These are phyloP conservation scores for Austroboletus festivus DNA, from an alignment of 768 basidiomycete species.

Conservation along the genomic window DNA sequence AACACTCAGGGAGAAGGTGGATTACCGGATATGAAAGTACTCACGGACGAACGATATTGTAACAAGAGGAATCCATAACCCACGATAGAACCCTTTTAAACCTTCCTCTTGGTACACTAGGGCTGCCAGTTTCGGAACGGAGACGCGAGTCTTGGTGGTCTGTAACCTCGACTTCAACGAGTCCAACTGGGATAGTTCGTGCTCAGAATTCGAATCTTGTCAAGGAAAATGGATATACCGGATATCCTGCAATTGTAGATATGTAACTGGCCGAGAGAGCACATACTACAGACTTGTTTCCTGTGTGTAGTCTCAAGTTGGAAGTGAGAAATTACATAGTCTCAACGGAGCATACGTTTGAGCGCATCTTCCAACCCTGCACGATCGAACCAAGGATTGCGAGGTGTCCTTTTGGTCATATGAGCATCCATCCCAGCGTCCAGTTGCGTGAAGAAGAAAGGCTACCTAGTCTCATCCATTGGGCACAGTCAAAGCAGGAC, in stretches of 20 bases:
- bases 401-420: conserved; percentile 41
- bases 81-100: conserved; percentile 86
- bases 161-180: conserved; percentile 92
- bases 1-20: conserved; percentile 5
- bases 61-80: conserved; percentile 87
- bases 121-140: conserved; percentile 67
- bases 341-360: conserved; percentile 48
- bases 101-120: conserved; percentile 83
- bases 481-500: conserved; percentile 53
- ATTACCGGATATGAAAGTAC: conserved; percentile 34
- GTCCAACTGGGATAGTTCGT: conserved; percentile 60
- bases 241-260: conserved; percentile 91
- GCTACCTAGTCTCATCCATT: conserved; percentile 77
- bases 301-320: conserved; percentile 36
- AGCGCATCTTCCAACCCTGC: conserved; percentile 61
- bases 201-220: background rate
- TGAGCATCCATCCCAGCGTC: conserved; percentile 19
- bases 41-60: conserved; percentile 95
- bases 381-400: conserved; percentile 61
- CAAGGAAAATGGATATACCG: conserved; percentile 40
- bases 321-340: background rate
- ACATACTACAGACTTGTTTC: conserved; percentile 84
- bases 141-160: conserved; percentile 71
- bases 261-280: conserved; percentile 90
- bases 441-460: background rate